A percentile compares a stretch with the other conserved stretches of the same genome.
Conservation (phyloP, 805 yeast genomes). For the Yarrowia alimentaria region DNA sequence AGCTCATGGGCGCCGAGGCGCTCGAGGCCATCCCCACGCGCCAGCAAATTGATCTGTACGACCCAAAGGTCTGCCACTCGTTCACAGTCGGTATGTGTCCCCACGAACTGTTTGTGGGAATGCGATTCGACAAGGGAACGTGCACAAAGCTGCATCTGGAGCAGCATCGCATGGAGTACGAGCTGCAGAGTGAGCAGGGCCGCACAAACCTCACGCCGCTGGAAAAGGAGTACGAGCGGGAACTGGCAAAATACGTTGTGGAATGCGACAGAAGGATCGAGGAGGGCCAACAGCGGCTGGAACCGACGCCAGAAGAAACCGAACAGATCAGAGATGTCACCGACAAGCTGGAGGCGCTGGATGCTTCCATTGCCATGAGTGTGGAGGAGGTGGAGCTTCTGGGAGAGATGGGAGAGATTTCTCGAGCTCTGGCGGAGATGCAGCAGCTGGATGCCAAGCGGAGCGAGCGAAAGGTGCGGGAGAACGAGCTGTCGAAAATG, state of each 20-base stretch:
- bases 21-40: conserved; percentile 34
- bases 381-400: conserved; percentile 62
- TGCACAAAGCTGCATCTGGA: conserved; percentile 77
- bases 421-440: conserved; percentile 46
- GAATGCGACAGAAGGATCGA: conserved; percentile 68
- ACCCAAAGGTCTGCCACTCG: conserved; percentile 69
- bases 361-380: conserved; percentile 62
- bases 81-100: conserved; percentile 87
- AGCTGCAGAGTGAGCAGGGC: conserved; percentile 42
- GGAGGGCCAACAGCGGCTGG: conserved; percentile 61
- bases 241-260: conserved; percentile 54
- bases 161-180: conserved; percentile 66
- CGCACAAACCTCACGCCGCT: conserved; percentile 47
- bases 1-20: conserved; percentile 65
- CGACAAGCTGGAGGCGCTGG: conserved; percentile 43
- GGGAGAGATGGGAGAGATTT: conserved; percentile 49
- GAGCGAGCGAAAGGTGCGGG: conserved; percentile 51
- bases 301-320: conserved; percentile 72
- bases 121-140: conserved; percentile 77
- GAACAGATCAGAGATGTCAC: conserved; percentile 43
- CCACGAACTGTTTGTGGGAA: conserved; percentile 74
- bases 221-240: conserved; percentile 47
- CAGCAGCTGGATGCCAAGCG: conserved; percentile 47
- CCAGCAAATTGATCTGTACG: conserved; percentile 47
- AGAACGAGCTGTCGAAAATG: conserved; percentile 56